These are phyloP conservation scores for Capsicum rhomboideum DNA, from an alignment of 257 asterid genomes.

Conservation along the genomic window DNA sequence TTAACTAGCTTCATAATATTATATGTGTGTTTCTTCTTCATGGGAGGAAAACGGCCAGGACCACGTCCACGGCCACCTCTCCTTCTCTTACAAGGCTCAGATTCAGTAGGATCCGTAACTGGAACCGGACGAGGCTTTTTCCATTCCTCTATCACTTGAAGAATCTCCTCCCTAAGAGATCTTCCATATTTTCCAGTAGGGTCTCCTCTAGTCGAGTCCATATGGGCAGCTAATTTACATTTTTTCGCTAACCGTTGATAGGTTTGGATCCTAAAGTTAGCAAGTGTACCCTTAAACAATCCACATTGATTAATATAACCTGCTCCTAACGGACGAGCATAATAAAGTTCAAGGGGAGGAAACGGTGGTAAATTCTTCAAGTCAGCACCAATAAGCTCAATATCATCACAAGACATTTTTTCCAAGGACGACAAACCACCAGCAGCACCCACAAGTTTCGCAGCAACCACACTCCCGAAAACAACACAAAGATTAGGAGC, in stretches of 20 bases:
- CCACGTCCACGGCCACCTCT: slow-evolving; percentile 94
- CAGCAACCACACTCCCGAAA: slow-evolving; percentile 94
- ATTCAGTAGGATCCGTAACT: slow-evolving; percentile 55
- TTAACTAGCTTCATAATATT: slow-evolving; percentile 51
- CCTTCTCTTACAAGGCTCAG: slow-evolving; percentile 81
- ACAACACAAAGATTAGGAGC: slow-evolving; percentile 94
- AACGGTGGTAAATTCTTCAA: slow-evolving; percentile 37
- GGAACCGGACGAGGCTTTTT: slow-evolving; percentile 98
- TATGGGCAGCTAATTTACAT: slow-evolving; percentile 87
- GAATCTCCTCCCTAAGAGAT: slow-evolving; percentile 13
- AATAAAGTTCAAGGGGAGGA: too few species aligned
- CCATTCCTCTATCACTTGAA: slow-evolving; percentile 90
- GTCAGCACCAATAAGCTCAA: slow-evolving; percentile 91
- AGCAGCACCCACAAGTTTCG: slow-evolving; percentile 90
- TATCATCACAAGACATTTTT: slow-evolving; percentile 88
- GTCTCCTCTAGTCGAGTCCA: slow-evolving; percentile 37
- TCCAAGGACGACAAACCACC: slow-evolving; percentile 87
- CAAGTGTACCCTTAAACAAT: slow-evolving; percentile 78
- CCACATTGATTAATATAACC: slow-evolving; percentile 84
- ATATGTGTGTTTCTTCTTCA: too few species aligned
- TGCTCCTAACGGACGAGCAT: slow-evolving; percentile 12
- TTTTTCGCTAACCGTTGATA: slow-evolving; percentile 83
- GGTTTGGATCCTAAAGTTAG: slow-evolving; percentile 74
- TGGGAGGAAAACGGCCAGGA: neutral
- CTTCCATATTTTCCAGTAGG: too few species aligned